Conservation (phyloP, 2,329 filamentous ascomycete species). For the Zasmidium angulare region DNA sequence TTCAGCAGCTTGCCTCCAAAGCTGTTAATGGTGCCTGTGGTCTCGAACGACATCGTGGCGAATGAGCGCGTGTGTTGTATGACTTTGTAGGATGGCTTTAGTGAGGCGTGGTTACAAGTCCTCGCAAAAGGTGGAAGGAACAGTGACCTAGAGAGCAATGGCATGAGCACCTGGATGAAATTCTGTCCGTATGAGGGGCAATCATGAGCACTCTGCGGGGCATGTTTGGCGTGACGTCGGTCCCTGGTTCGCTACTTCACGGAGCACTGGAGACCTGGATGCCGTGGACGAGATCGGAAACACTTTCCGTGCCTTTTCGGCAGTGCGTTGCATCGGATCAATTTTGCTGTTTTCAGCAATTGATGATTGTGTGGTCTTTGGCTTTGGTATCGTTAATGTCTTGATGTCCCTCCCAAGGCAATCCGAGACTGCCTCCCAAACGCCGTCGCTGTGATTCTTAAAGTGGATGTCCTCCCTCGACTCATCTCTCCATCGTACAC, state of each 20-base stretch:
- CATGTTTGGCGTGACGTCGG: slow-evolving; percentile 6
- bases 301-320: background rate
- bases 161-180: slow-evolving; percentile 13
- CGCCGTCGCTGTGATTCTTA: slow-evolving; percentile 18
- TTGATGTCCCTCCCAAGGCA: background rate
- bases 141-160: slow-evolving; percentile 5
- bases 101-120: background rate
- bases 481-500: background rate
- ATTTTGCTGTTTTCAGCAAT: slow-evolving; percentile 3
- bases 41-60: slow-evolving; percentile 74
- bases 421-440: slow-evolving; percentile 6
- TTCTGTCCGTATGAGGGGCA: slow-evolving; percentile 9
- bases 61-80: background rate
- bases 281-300: background rate
- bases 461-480: background rate
- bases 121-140: background rate
- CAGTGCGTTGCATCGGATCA: background rate
- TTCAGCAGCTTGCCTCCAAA: slow-evolving; percentile 96
- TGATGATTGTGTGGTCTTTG: background rate
- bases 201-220: background rate
- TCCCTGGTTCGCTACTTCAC: background rate
- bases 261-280: background rate
- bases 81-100: background rate
- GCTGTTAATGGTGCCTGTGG: slow-evolving; percentile 81
- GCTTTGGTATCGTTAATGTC: background rate